Evolutionary conservation across 495 filamentous ascomycete species (phyloP).

Genomic region (Mytilinidion resinicola): DNA sequence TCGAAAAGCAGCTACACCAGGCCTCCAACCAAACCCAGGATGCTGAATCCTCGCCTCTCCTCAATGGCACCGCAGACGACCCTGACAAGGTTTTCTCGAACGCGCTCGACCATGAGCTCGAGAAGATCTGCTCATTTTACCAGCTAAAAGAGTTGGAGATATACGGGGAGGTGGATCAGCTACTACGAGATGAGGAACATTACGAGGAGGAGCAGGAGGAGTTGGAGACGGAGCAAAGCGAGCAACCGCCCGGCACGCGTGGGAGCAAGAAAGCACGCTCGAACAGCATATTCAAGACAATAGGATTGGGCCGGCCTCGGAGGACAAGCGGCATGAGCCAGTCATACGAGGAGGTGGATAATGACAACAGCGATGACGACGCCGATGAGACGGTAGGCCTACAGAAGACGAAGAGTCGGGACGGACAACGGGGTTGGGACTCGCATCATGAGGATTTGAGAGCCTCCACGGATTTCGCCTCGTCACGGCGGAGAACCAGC

Average conservation of each 20-base stretch:
- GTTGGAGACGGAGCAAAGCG: constrained; percentile 49
- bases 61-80: constrained; percentile 54
- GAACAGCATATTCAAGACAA: constrained; percentile 42
- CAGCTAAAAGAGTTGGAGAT: constrained; percentile 80
- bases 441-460: constrained; percentile 18
- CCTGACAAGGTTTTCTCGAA: constrained; percentile 71
- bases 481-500: constrained; percentile 50
- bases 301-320: constrained; percentile 38
- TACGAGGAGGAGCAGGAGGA: constrained; percentile 60
- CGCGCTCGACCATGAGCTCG: constrained; percentile 80
- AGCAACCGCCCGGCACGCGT: constrained; percentile 44
- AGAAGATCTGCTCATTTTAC: constrained; percentile 91
- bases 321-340: constrained; percentile 47
- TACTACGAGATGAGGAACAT: constrained; percentile 66
- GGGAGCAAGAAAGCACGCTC: constrained; percentile 41
- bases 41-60: constrained; percentile 76
- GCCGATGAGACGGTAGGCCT: constrained; percentile 56
- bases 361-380: constrained; percentile 61
- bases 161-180: constrained; percentile 67
- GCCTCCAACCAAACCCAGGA: constrained; percentile 47
- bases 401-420: constrained; percentile 35
- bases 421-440: constrained; percentile 29
- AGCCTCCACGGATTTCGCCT: constrained; percentile 51
- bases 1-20: constrained; percentile 72
- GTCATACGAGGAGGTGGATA: constrained; percentile 42